Evolutionary conservation across 2,329 filamentous ascomycete genomes (phyloP).

Genomic region (Claviceps humidiphila): DNA sequence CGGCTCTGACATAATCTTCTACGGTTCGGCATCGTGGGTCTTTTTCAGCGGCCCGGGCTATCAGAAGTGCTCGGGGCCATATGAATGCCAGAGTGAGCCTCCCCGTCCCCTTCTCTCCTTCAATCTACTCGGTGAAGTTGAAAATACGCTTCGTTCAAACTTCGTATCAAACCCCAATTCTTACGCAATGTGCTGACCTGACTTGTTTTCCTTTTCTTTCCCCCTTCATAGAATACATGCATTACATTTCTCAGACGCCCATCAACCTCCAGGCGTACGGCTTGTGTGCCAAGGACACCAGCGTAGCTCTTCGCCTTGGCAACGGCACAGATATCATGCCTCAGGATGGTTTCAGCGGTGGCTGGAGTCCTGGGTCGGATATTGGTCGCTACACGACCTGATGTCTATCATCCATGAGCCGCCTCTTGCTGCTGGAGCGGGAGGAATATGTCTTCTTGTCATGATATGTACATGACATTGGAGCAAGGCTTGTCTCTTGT

Average conservation of each 20-base stretch:
- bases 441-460: not conserved
- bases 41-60: constrained; percentile 29
- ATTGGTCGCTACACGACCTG: constrained; percentile 24
- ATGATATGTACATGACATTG: not conserved
- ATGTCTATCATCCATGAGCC: not conserved
- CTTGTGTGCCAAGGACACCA: constrained; percentile 27
- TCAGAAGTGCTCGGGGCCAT: constrained; percentile 16
- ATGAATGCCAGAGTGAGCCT: constrained; percentile 3
- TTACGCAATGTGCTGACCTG: not conserved
- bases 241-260: constrained; percentile 26
- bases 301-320: constrained; percentile 20
- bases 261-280: constrained; percentile 27
- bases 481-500: not conserved
- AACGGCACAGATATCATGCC: constrained; percentile 21
- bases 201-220: not conserved
- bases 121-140: not conserved
- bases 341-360: constrained; percentile 20
- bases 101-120: not conserved
- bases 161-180: not conserved
- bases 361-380: constrained; percentile 21
- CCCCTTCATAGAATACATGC: constrained; percentile 15
- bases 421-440: not conserved
- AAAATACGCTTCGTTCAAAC: not conserved
- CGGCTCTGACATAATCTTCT: constrained; percentile 26
- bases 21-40: constrained; percentile 29